phyloP scores from a whole-genome alignment of 169 alveolate genomes.

The Eimeria brunetti region DNA sequence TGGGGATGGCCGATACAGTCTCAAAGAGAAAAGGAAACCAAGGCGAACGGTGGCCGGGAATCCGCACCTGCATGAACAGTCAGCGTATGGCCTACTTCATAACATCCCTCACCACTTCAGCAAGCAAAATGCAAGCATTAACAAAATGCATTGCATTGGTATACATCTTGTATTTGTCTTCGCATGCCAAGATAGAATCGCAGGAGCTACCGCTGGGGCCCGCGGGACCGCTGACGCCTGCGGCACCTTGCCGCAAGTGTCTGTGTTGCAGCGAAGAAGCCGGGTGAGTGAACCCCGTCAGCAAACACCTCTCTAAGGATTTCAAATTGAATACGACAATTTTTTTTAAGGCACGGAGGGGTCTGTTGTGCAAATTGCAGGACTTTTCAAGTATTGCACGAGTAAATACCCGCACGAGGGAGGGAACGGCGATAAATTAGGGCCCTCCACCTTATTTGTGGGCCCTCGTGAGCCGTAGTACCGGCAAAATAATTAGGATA shows the following conservation, averaged over 20 bases:
- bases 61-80: slow-evolving; percentile 50
- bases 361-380: neutral
- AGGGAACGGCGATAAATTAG: neutral
- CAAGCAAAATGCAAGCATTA: slow-evolving; percentile 1
- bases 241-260: slow-evolving; percentile 23
- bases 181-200: slow-evolving; percentile 4
- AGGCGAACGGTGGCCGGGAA: slow-evolving; percentile 25
- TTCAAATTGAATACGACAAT: neutral
- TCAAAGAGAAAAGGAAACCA: neutral
- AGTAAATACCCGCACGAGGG: neutral
- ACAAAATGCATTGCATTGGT: neutral
- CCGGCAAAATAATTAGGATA: neutral
- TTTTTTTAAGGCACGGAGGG: neutral
- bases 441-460: neutral
- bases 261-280: neutral
- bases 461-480: neutral
- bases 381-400: neutral
- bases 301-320: neutral
- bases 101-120: slow-evolving; percentile 24
- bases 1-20: neutral
- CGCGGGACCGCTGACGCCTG: slow-evolving; percentile 66
- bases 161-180: neutral
- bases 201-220: slow-evolving; percentile 27
- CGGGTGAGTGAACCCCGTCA: no score
- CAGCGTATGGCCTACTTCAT: slow-evolving; percentile 8